A percentile compares a stretch with the other conserved stretches of the same genome.
These are phyloP conservation scores for Candida labiduridarum DNA, from an alignment of 1,139 yeast species.

Conservation along the genomic window DNA sequence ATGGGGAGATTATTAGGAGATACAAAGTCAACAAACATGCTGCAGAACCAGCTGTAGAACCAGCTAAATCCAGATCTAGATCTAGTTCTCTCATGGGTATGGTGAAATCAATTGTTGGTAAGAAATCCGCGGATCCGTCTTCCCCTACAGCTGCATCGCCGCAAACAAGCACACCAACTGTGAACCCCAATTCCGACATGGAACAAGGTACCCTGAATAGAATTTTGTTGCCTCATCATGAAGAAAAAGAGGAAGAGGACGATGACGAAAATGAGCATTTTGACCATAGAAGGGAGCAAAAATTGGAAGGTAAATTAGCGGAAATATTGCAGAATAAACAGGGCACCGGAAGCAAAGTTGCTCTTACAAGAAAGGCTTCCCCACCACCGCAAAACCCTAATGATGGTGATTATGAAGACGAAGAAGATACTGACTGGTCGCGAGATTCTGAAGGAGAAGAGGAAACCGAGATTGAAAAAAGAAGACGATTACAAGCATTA, in stretches of 20 bases:
- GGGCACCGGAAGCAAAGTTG: conserved; percentile 5
- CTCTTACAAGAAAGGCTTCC: conserved; percentile 10
- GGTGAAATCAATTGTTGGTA: conserved; percentile 56
- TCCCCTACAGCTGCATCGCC: not conserved
- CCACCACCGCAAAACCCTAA: conserved; percentile 12
- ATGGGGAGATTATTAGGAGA: conserved; percentile 87
- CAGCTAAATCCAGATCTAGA: conserved; percentile 22
- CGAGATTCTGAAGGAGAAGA: conserved; percentile 22
- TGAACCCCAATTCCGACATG: conserved; percentile 12
- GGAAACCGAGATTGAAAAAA: conserved; percentile 73
- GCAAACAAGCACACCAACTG: conserved; percentile 12
- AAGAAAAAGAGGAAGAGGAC: conserved; percentile 18
- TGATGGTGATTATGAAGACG: conserved; percentile 13
- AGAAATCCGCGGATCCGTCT: conserved; percentile 28
- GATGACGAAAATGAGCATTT: too few species aligned
- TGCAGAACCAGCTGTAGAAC: conserved; percentile 8
- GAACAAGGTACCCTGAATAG: conserved; percentile 13
- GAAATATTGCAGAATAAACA: conserved; percentile 21
- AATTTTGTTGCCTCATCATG: conserved; percentile 9
- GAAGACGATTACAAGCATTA: conserved; percentile 80
- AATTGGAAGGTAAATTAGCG: conserved; percentile 31
- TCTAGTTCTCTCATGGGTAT: conserved; percentile 39
- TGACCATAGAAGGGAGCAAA: conserved; percentile 21
- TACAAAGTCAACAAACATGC: conserved; percentile 68
- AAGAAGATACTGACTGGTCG: conserved; percentile 11